Base-by-base conservation (phyloP, 2,329 filamentous ascomycete species). In the Colletotrichum lini region DNA sequence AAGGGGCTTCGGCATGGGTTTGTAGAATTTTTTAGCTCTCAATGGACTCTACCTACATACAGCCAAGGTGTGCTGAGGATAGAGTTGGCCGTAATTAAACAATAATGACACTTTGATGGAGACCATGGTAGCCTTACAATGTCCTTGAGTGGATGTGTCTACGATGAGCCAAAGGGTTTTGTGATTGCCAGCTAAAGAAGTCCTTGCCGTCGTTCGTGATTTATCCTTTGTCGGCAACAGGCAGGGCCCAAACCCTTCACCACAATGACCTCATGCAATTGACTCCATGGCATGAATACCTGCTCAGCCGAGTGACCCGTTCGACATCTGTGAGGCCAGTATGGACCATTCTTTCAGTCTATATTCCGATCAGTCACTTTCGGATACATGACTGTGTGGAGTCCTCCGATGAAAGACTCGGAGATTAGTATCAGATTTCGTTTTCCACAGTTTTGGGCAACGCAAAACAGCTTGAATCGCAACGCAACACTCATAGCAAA, bases 1-100 rank as follows among this genome's bases (percentile, higher is more conserved):
- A 47, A 62, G 40, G 38, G 44, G 12, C 44, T 56, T 57, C 18
- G 15, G 18, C 35, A 44, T 67, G 44, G 21, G 45, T 4, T 53
- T 54, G 58, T 58, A 65, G 44, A 52, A 7, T 44, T 64, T 44
- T 64, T 53, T 50, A 16, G 58, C 35, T 15, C 56, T 67, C 26
- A 10, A 6, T 30, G 10, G 13, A 45, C n/a, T 45, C 16, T 9
- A 50, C 15, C 40, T 44, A 16, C 18, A 30, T 53, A 4, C 21
- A 49, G 35, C 10, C 38, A 44, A 30, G 12, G 59, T 49, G 59
- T 16, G 10, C 54, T 44, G 40, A 45, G n/a, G 4, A 23, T 15
- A 15, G 10, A 42, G 4, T 12, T 56, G n/a, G 18, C 8, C 26
- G 4, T 26, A 18, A 26, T 15, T n/a, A 52, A 42, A 52, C 35